Conservation (phyloP, 352 stramenopile species). For the Peronospora belbahrii region DNA sequence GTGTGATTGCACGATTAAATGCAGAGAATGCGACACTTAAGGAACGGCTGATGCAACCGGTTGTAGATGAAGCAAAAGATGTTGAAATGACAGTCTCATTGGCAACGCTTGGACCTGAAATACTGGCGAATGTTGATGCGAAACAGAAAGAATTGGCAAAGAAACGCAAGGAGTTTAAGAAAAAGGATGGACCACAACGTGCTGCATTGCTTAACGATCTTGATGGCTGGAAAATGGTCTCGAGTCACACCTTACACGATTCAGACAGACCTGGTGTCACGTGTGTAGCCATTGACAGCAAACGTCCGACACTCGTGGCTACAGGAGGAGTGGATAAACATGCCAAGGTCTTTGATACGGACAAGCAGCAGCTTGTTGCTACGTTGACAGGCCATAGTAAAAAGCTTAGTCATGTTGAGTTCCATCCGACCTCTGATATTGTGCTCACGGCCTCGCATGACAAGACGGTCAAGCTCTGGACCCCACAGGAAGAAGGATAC, state of each 20-base stretch:
- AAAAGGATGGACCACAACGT: conserved; percentile 43
- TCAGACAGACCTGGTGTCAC: conserved; percentile 64
- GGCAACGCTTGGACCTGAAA: conserved; percentile 26
- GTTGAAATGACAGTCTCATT: conserved; percentile 33
- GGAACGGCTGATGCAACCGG: conserved; percentile 21
- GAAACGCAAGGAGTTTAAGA: conserved; percentile 68
- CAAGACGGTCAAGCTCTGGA: conserved; percentile 83
- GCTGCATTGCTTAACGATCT: conserved; percentile 33
- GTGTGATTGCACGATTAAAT: conserved; percentile 91
- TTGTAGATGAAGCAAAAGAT: conserved; percentile 26
- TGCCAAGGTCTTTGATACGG: conserved; percentile 72
- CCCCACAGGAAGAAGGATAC: conserved; percentile 34
- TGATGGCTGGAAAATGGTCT: conserved; percentile 26
- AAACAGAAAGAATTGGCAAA: conserved; percentile 67
- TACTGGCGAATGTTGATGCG: conserved; percentile 47
- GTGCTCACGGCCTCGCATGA: conserved; percentile 65
- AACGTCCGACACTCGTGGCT: conserved; percentile 40
- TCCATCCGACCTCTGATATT: conserved; percentile 65
- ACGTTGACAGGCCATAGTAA: conserved; percentile 82
- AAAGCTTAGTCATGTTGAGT: conserved; percentile 70
- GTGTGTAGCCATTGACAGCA: conserved; percentile 47
- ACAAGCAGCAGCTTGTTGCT: conserved; percentile 57
- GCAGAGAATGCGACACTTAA: conserved; percentile 61
- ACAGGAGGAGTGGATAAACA: conserved; percentile 82
- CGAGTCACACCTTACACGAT: conserved; percentile 66